These are phyloP conservation scores for Cyclostephanos invisitatus DNA, from an alignment of 108 stramenopile species.

Conservation along the genomic window DNA sequence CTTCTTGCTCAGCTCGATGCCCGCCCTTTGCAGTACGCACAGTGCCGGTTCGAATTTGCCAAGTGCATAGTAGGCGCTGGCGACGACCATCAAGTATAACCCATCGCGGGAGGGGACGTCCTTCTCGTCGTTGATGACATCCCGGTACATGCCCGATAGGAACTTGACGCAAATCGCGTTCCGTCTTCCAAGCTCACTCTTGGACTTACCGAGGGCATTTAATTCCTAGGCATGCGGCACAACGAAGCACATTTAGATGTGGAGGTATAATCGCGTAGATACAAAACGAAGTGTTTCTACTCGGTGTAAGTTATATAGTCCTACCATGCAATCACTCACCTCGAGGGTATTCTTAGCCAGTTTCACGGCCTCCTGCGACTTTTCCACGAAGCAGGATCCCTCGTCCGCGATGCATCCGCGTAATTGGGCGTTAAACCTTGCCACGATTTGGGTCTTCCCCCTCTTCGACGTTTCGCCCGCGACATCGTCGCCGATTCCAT, in stretches of 20 bases:
- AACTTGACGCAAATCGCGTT: conserved; percentile 41
- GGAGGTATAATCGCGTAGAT: not conserved
- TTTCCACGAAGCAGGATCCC: conserved; percentile 33
- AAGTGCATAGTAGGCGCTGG: conserved; percentile 42
- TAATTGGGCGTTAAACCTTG: conserved; percentile 26
- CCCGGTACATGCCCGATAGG: conserved; percentile 43
- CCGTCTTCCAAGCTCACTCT: conserved; percentile 22
- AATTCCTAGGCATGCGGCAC: not conserved
- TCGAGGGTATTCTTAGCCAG: conserved; percentile 38
- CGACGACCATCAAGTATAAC: conserved; percentile 42
- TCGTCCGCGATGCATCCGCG: conserved; percentile 33
- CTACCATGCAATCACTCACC: conserved; percentile 16
- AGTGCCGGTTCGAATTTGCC: conserved; percentile 46
- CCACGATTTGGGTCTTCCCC: conserved; percentile 20
- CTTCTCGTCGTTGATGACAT: conserved; percentile 33
- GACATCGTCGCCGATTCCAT: not conserved
- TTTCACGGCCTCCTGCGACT: conserved; percentile 40
- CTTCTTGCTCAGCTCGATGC: conserved; percentile 37
- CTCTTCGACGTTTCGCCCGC: conserved; percentile 18
- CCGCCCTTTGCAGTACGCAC: conserved; percentile 39
- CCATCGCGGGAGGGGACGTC: conserved; percentile 32
- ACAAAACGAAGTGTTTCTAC: not conserved
- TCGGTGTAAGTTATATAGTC: no score
- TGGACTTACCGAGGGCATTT: conserved; percentile 6
- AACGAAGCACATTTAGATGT: not conserved